Conservation (phyloP, 2,329 filamentous ascomycete genomes). For the Leptographium radiaticola region DNA sequence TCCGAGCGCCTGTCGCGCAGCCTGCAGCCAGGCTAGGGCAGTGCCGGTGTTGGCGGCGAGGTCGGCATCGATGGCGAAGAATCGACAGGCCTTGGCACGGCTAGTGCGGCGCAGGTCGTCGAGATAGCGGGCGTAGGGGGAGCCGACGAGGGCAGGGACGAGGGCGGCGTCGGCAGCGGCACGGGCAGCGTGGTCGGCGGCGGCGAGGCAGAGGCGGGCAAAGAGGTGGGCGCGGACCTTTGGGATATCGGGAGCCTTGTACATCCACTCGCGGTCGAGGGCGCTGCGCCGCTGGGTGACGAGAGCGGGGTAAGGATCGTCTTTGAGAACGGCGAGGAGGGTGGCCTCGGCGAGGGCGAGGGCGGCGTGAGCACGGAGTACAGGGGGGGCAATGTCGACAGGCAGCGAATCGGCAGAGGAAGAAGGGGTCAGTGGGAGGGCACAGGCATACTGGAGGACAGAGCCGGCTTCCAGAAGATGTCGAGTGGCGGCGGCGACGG, state of each 20-base stretch:
- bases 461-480: constrained; percentile 66
- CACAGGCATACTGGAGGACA: constrained; percentile 59
- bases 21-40: constrained; percentile 75
- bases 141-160: constrained; percentile 36
- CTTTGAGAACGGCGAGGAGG: constrained; percentile 78
- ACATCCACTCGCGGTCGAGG: constrained; percentile 92
- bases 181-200: constrained; percentile 73
- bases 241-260: constrained; percentile 73
- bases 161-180: constrained; percentile 32
- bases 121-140: constrained; percentile 55
- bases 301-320: constrained; percentile 79
- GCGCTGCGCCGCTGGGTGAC: constrained; percentile 73
- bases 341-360: constrained; percentile 80
- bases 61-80: constrained; percentile 84
- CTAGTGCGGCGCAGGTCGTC: constrained; percentile 63
- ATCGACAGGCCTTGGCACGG: constrained; percentile 75
- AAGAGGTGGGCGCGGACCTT: constrained; percentile 83
- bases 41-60: constrained; percentile 67
- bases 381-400: constrained; percentile 40
- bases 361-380: constrained; percentile 42
- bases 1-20: constrained; percentile 46
- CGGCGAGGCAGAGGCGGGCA: constrained; percentile 74
- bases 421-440: constrained; percentile 20
- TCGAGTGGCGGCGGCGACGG: constrained; percentile 63
- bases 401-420: constrained; percentile 26